Evolutionary conservation across 257 asterid species (phyloP).

Genomic region (Nicotiana undulata): DNA sequence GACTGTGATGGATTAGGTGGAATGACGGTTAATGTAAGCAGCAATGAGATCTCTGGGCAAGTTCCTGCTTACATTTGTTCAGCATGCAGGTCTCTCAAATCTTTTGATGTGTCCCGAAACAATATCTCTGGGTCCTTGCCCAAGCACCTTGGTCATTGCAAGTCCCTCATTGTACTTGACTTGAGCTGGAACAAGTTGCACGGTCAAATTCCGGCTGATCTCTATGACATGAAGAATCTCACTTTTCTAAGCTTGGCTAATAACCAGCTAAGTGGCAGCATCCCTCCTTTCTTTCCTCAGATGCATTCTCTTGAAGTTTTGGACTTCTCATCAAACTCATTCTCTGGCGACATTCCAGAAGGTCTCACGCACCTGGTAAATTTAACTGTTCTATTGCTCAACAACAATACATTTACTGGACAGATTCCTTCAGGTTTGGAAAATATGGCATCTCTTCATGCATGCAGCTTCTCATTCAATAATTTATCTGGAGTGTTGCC

Average conservation of each 20-base stretch:
- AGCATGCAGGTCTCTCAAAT: constrained; percentile 40
- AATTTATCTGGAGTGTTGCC: constrained; percentile 64
- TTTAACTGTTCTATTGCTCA: constrained; percentile 46
- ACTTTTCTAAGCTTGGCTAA: constrained; percentile 51
- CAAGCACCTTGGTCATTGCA: constrained; percentile 36
- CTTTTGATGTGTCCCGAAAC: constrained; percentile 57
- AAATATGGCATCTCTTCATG: constrained; percentile 35
- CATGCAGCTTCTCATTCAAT: constrained; percentile 66
- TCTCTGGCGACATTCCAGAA: constrained; percentile 63
- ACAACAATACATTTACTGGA: constrained; percentile 66
- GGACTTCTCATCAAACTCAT: constrained; percentile 60
- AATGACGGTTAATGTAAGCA: constrained; percentile 45
- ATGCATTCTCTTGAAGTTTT: constrained; percentile 49
- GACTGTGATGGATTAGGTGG: constrained; percentile 54
- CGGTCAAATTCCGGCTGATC: constrained; percentile 53
- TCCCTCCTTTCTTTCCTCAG: constrained; percentile 54
- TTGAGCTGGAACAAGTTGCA: constrained; percentile 55
- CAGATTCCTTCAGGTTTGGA: constrained; percentile 49
- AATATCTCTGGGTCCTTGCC: constrained; percentile 50
- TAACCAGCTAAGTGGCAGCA: constrained; percentile 53
- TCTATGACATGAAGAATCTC: constrained; percentile 51
- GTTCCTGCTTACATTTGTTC: constrained; percentile 45
- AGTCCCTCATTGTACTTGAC: constrained; percentile 48
- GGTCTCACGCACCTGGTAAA: constrained; percentile 46
- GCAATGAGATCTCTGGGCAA: constrained; percentile 48